Conservation (phyloP, 1,284 basidiomycete genomes). For the Apiotrichum gamsii region DNA sequence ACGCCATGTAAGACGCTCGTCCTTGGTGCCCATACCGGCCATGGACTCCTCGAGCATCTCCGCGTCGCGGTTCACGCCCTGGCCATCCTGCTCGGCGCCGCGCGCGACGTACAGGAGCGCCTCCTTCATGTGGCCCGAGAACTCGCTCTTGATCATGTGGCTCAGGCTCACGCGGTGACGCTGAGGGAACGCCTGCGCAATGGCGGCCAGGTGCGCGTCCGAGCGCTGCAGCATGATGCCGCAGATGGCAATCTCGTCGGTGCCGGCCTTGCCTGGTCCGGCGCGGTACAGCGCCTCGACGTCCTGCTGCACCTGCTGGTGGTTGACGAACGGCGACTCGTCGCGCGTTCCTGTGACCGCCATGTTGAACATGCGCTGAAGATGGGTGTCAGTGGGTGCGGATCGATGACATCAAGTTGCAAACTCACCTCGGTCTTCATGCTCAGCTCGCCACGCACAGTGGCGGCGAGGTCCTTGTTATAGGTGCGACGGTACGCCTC, state of each 20-base stretch:
- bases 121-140: slow-evolving; percentile 48
- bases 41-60: slow-evolving; percentile 42
- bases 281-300: slow-evolving; percentile 43
- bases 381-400: slow-evolving; percentile 3
- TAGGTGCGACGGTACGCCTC: slow-evolving; percentile 42
- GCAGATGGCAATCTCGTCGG: slow-evolving; percentile 48
- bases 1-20: slow-evolving; percentile 46
- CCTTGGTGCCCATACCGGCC: slow-evolving; percentile 47
- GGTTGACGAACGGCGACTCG: slow-evolving; percentile 43
- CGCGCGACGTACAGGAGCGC: slow-evolving; percentile 40
- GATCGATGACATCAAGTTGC: too few relatives aligned
- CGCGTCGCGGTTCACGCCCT: slow-evolving; percentile 42
- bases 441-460: slow-evolving; percentile 45
- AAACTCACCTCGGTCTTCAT: slow-evolving; percentile 47
- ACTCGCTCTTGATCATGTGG: slow-evolving; percentile 43
- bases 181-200: slow-evolving; percentile 41
- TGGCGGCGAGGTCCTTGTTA: slow-evolving; percentile 37
- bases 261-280: slow-evolving; percentile 45
- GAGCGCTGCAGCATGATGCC: slow-evolving; percentile 45
- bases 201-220: slow-evolving; percentile 41
- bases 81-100: slow-evolving; percentile 40
- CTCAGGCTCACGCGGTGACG: slow-evolving; percentile 33
- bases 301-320: slow-evolving; percentile 44
- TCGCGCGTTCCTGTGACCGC: slow-evolving; percentile 43
- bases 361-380: slow-evolving; percentile 46